Evolutionary conservation across 306 rosid genomes (phyloP), one percentile per base, ranked within the genome.

Genomic region (Cucurbita maxima): DNA sequence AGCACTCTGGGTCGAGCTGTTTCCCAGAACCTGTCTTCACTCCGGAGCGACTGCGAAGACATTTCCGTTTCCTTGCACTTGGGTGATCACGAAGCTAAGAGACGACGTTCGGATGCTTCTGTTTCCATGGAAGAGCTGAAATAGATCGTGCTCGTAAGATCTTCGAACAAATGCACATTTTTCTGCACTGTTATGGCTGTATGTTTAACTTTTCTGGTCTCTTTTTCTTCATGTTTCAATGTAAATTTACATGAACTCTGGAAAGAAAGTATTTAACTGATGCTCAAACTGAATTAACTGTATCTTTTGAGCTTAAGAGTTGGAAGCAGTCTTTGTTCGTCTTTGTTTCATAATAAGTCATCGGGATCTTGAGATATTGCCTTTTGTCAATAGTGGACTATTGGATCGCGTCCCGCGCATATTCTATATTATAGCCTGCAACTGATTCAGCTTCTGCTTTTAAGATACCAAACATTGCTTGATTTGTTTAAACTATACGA

Each of bases 1-100:
- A 83, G 52, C 61, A 25, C 54, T 48, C 81, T 74, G 72, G 89
- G 76, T 16, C 83, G 76, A 76, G 76, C 76, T 18, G 84, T 79
- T 59, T 76, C 89, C 8, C 92, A 91, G 81, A 94, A 94, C 72
- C 86, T 94, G 40, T 94, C 95, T 5, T 89, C 66, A 0, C 85
- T 91, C 69, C 86, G 91, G 80, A 94, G 71, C 41, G 90, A 78
- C 77, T 74, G 87, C 2, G 90, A 87, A 0, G 99, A 94, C 83
- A 68, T 88, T 7, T 86, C 83, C 41, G 92, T 94, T 78, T 94
- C 97, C 0, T 81, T 94, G 84, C 97, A 94, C 79, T 74, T 94
- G 74, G 99, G 99, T 3, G 99, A 94, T 76, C 88, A 88, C 51
- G 99, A 94, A 82, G 95, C 92, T 4, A 94, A 91, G 88, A 85